These are phyloP conservation scores for Clathrus columnatus DNA, from an alignment of 768 basidiomycete species.

Conservation along the genomic window DNA sequence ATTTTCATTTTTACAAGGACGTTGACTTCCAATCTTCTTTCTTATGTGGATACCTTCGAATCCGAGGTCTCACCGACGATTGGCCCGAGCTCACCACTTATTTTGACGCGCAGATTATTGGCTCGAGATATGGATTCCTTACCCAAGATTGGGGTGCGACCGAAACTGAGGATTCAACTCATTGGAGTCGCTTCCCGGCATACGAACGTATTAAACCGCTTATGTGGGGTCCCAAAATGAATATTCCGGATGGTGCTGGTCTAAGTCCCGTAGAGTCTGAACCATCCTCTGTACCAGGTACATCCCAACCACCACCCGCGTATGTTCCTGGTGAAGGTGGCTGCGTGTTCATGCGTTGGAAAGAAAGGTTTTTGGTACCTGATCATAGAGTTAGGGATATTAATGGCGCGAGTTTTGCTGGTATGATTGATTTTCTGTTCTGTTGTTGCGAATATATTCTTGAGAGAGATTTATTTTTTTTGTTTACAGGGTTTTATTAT, in stretches of 20 bases:
- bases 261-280: not conserved
- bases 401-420: conserved; percentile 91
- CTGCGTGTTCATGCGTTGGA: conserved; percentile 89
- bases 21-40: conserved; percentile 82
- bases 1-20: conserved; percentile 40
- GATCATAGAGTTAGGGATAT: conserved; percentile 91
- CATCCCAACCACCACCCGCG: not conserved
- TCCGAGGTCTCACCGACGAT: conserved; percentile 86
- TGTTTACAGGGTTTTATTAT: conserved; percentile 75
- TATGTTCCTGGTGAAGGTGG: conserved; percentile 8
- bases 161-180: conserved; percentile 85
- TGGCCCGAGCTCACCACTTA: conserved; percentile 95
- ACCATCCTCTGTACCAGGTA: not conserved
- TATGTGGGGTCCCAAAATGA: conserved; percentile 67
- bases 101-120: conserved; percentile 95
- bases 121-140: conserved; percentile 81
- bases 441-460: not conserved
- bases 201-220: conserved; percentile 77
- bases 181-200: conserved; percentile 91
- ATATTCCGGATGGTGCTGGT: conserved; percentile 67
- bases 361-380: conserved; percentile 93
- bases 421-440: conserved; percentile 35
- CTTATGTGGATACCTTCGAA: conserved; percentile 87
- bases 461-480: conserved; percentile 10
- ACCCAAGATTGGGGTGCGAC: conserved; percentile 88